Evolutionary conservation across 345 rosid genomes (phyloP).

Genomic region (Zanthoxylum bungeanum): DNA sequence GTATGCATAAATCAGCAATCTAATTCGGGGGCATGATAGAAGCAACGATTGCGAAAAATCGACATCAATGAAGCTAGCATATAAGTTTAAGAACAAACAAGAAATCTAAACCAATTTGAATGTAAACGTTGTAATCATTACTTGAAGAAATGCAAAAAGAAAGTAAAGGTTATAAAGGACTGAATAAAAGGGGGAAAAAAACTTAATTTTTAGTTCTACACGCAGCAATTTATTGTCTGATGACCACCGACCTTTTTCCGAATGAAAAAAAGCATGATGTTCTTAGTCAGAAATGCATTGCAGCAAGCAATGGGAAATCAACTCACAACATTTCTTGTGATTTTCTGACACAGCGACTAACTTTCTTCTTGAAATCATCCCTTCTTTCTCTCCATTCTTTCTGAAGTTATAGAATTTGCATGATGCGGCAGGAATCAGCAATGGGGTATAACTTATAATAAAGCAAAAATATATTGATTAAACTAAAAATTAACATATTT

Average conservation of each 20-base stretch:
- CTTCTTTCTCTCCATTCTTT: conserved; percentile 88
- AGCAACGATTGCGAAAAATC: background rate
- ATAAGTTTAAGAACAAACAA: background rate
- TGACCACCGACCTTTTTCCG: background rate
- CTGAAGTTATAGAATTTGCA: conserved; percentile 27
- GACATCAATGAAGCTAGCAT: background rate
- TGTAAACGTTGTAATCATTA: background rate
- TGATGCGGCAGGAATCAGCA: background rate
- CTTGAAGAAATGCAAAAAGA: background rate
- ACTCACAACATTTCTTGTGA: conserved; percentile 85
- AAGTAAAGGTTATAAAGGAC: background rate
- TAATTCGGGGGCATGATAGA: background rate
- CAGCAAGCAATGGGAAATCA: conserved; percentile 5
- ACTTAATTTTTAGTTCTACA: background rate
- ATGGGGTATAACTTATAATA: background rate
- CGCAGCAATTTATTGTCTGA: background rate
- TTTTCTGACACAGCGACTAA: conserved; percentile 73
- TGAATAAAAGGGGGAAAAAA: background rate
- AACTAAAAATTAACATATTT: too few relatives aligned
- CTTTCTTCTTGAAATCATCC: conserved; percentile 81
- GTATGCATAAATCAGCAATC: background rate
- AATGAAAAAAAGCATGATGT: background rate
- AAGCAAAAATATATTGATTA: too few relatives aligned
- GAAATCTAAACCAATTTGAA: background rate
- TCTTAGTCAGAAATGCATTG: background rate